Evolutionary conservation across 2,329 filamentous ascomycete species (phyloP), one percentile per base, ranked within the genome.

Genomic region (Aspergillus sp.): DNA sequence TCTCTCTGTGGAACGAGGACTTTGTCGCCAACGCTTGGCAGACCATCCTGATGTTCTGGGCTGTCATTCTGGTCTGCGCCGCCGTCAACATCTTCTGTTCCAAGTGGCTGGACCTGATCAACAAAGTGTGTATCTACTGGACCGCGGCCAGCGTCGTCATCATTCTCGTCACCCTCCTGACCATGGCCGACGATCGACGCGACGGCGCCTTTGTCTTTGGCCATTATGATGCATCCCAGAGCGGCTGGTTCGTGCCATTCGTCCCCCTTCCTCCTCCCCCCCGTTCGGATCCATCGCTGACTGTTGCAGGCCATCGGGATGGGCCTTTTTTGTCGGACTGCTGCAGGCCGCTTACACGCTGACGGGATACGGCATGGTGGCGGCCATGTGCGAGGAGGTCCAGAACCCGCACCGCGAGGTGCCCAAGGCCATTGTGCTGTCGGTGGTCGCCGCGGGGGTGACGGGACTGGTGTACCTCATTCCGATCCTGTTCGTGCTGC

Each of bases 41-140:
- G 71, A 89, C 86, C 0, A 81, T 89, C 2, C 73, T 89, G 14
- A 83, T 80, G 75, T 89, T 88, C 67, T 89, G 86, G 86, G 85
- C 82, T 0, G 83, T 88, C 17, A 88, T 87, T 81, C 58, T 84
- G 5, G 67, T 88, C 21, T 87, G 83, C 63, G 85, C 85, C 60
- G 56, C 78, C 7, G 77, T 88, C 46, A 89, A 89, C 64, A 78
- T 85, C 19, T 89, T 88, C 61, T 79, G 78, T 0, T 77, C 83
- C 4, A 81, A 77, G 49, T 82, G 81, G 58, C 71, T 89, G 45
- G 85, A 88, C 64, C 60, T 88, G 49, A 86, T 89, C 65, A 89
- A 89, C 66, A 88, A 87, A 61, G 69, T 88, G 44, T 89, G 87
- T 67, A 88, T 89, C 49, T 88, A 83, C 66, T 89, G 87, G 87